Evolutionary conservation across 176 grass and related monocot species (phyloP).

Genomic region (Dendrocalamus sinicus): DNA sequence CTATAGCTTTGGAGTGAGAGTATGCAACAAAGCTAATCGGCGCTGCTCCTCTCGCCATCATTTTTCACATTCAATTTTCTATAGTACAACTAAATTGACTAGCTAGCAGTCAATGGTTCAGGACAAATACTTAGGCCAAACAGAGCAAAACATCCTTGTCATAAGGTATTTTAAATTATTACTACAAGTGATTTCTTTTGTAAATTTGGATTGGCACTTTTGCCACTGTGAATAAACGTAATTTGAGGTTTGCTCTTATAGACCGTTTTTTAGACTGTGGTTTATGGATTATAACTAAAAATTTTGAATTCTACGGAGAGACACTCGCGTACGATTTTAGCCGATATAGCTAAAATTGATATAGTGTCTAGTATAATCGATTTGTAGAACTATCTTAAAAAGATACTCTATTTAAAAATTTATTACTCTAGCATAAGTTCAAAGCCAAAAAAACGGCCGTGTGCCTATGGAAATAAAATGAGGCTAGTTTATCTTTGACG

Average conservation of each 20-base stretch:
- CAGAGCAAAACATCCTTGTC: not conserved
- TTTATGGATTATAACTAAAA: too few relatives aligned
- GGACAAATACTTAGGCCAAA: constrained; percentile 1
- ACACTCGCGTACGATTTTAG: too few relatives aligned
- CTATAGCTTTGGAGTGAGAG: not conserved
- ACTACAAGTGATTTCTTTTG: not conserved
- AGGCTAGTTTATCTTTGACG: too few relatives aligned
- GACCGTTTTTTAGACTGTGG: too few relatives aligned
- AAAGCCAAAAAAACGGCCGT: too few relatives aligned
- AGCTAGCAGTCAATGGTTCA: constrained; percentile 1
- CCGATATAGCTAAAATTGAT: too few relatives aligned
- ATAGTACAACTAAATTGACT: not conserved
- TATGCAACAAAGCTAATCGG: not conserved
- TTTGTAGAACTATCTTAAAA: too few relatives aligned
- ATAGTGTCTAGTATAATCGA: too few relatives aligned
- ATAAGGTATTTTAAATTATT: not conserved
- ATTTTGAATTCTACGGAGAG: too few relatives aligned
- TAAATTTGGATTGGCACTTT: not conserved
- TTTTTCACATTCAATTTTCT: not conserved
- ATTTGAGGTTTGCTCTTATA: too few relatives aligned
- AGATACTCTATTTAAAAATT: too few relatives aligned
- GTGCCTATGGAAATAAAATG: too few relatives aligned
- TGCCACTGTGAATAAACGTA: not conserved
- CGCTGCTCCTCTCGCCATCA: not conserved
- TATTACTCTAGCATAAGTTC: accelerated